These are phyloP conservation scores for Scutellaria baicalensis DNA, from an alignment of 257 asterid species.

Conservation along the genomic window DNA sequence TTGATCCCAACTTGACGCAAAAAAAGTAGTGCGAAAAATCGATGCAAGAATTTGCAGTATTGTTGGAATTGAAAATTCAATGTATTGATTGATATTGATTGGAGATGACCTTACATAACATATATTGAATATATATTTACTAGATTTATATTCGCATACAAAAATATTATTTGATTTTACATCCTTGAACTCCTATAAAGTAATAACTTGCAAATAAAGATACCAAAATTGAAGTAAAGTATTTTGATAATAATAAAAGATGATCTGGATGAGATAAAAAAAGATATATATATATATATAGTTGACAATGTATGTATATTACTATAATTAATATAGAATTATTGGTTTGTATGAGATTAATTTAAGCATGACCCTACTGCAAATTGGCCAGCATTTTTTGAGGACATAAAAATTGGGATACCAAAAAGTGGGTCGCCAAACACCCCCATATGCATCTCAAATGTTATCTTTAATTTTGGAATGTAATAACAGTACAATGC, in stretches of 20 bases:
- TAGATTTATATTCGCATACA: too few species aligned
- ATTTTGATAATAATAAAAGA: background rate
- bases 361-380: conserved; percentile 16
- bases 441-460: conserved; percentile 5
- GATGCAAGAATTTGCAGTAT: too few species aligned
- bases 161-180: too few species aligned
- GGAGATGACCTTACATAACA: too few species aligned
- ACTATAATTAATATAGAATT: background rate
- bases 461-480: conserved; percentile 9
- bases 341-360: conserved; percentile 1
- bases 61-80: too few species aligned
- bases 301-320: background rate
- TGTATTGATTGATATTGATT: too few species aligned
- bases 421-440: conserved; percentile 14
- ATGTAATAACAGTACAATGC: conserved; percentile 8
- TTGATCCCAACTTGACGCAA: too few species aligned
- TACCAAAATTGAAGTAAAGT: background rate
- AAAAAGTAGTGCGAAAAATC: too few species aligned
- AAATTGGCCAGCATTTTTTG: conserved; percentile 3
- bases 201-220: conserved; percentile 7
- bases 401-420: conserved; percentile 2
- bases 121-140: too few species aligned
- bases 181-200: background rate
- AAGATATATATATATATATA: background rate
- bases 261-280: background rate